A percentile compares a stretch with the other conserved stretches of the same genome.
Conservation (phyloP, 2,329 filamentous ascomycete genomes). For the Grosmannia clavigera region DNA sequence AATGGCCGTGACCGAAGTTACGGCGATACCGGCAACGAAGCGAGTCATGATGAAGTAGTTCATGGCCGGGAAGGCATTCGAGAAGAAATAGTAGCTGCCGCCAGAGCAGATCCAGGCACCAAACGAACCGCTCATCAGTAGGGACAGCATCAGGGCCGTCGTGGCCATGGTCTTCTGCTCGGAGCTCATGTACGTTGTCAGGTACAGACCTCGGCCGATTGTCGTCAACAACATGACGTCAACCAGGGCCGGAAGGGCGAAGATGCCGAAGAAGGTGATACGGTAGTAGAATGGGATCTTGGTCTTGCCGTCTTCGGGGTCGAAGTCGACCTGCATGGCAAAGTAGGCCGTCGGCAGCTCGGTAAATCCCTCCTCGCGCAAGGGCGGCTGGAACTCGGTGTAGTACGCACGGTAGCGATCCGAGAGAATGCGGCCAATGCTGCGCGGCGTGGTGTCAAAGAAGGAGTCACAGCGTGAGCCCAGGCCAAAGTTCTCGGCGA, state of each 20-base stretch:
- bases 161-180: slow-evolving; percentile 36
- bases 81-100: slow-evolving; percentile 39
- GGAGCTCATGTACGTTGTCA: slow-evolving; percentile 34
- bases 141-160: slow-evolving; percentile 37
- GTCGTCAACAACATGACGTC: slow-evolving; percentile 41
- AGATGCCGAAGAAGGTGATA: slow-evolving; percentile 40
- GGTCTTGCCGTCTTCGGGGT: slow-evolving; percentile 29
- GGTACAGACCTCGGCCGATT: slow-evolving; percentile 40
- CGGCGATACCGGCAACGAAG: slow-evolving; percentile 28
- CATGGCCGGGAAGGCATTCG: slow-evolving; percentile 15
- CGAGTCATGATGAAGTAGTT: slow-evolving; percentile 14
- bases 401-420: slow-evolving; percentile 13
- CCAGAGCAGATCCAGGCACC: slow-evolving; percentile 45
- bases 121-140: slow-evolving; percentile 40
- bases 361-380: slow-evolving; percentile 27
- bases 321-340: slow-evolving; percentile 38
- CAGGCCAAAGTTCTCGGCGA: slow-evolving; percentile 42
- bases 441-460: slow-evolving; percentile 34
- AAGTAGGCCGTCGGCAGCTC: slow-evolving; percentile 37
- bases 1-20: slow-evolving; percentile 16
- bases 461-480: slow-evolving; percentile 45
- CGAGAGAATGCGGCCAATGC: slow-evolving; percentile 23
- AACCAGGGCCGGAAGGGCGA: slow-evolving; percentile 42
- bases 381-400: slow-evolving; percentile 10
- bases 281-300: slow-evolving; percentile 32